These are phyloP conservation scores for Cryoendolithus antarcticus DNA, from an alignment of 2,329 filamentous ascomycete species.

Conservation along the genomic window DNA sequence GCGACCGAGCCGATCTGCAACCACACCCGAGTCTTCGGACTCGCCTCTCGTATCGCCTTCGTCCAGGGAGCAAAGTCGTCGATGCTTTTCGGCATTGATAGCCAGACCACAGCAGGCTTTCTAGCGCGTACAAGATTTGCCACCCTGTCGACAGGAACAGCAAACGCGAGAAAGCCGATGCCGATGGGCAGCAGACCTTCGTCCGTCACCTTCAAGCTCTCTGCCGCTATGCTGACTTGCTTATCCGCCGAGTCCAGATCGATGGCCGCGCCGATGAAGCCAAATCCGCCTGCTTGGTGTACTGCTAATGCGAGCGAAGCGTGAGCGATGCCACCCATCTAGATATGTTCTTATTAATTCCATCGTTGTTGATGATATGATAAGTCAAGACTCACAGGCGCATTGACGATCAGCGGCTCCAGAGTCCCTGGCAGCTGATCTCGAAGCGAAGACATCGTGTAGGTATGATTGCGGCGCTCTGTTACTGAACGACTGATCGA, in stretches of 20 bases:
- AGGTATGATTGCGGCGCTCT: too few relatives aligned
- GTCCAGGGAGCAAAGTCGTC: conserved; percentile 26
- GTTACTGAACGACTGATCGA: too few relatives aligned
- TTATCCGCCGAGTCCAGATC: conserved; percentile 1
- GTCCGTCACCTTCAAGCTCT: conserved; percentile 3
- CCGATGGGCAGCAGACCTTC: conserved; percentile 36
- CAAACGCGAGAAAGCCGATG: conserved; percentile 48
- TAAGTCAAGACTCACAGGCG: too few relatives aligned
- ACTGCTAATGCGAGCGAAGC: conserved; percentile 47
- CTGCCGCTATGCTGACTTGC: conserved; percentile 2
- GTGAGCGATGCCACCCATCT: conserved; percentile 34
- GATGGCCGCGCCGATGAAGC: conserved; percentile 30
- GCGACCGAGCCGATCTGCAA: conserved; percentile 50
- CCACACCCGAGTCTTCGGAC: conserved; percentile 36
- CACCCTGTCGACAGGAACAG: conserved; percentile 1
- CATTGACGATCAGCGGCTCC: too few relatives aligned
- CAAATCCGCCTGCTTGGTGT: conserved; percentile 36
- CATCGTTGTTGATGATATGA: too few relatives aligned
- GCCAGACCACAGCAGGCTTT: conserved; percentile 50
- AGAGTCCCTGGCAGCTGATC: too few relatives aligned
- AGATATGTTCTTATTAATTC: too few relatives aligned
- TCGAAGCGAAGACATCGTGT: too few relatives aligned
- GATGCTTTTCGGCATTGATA: conserved; percentile 45
- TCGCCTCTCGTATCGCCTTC: conserved; percentile 17
- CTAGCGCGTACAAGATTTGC: conserved; percentile 32